Evolutionary conservation across 768 basidiomycete genomes (phyloP).

Genomic region (Mycena pura): DNA sequence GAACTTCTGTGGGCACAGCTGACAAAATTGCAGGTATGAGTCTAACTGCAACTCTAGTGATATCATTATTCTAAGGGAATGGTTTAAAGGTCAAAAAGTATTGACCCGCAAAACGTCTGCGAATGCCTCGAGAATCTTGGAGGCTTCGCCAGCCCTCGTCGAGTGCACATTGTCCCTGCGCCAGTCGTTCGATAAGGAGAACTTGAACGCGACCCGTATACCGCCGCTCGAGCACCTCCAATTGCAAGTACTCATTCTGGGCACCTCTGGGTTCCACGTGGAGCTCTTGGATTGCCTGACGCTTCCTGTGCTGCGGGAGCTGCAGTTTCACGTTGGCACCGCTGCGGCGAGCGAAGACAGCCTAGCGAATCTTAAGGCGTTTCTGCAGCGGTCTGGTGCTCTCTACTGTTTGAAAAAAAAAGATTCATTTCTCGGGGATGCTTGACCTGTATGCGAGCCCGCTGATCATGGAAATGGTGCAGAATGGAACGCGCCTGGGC

Average conservation of each 20-base stretch:
- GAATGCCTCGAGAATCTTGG: constrained; percentile 21
- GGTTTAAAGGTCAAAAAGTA: too few species aligned
- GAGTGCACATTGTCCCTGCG: constrained; percentile 16
- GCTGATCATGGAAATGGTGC: background rate
- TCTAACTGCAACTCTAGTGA: too few species aligned
- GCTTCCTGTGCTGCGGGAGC: constrained; percentile 14
- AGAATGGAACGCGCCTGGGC: constrained; percentile 11
- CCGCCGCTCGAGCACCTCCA: constrained; percentile 17
- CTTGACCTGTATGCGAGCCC: constrained; percentile 4
- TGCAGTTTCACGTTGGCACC: constrained; percentile 15
- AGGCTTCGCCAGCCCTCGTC: constrained; percentile 15
- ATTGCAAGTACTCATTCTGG: constrained; percentile 7
- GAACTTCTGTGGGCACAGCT: constrained; percentile 19
- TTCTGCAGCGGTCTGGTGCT: constrained; percentile 6
- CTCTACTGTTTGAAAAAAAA: background rate
- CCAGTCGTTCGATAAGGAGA: constrained; percentile 14
- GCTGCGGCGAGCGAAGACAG: constrained; percentile 1
- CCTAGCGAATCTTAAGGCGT: constrained; percentile 3
- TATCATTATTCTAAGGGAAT: too few species aligned
- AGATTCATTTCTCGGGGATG: constrained; percentile 15
- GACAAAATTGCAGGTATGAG: constrained; percentile 13
- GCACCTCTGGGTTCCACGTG: constrained; percentile 15
- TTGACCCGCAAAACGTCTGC: too few species aligned
- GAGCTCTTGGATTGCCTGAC: constrained; percentile 18
- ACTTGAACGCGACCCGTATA: constrained; percentile 3